phyloP scores from a whole-genome alignment of 1,284 basidiomycete genomes.

The Butyriboletus appendiculatus region DNA sequence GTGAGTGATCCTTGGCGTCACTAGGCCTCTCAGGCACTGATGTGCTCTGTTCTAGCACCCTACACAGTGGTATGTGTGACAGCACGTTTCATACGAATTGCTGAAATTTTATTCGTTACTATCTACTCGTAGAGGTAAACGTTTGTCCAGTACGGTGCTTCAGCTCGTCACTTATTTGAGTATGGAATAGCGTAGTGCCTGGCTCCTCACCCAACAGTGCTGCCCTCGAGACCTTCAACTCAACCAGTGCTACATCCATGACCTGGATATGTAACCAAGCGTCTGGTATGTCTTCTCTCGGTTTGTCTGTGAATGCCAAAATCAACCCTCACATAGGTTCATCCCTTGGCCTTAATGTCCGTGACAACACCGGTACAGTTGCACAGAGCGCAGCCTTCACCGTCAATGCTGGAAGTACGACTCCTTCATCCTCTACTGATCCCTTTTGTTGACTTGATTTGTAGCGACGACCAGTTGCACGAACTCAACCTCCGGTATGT shows the following conservation, averaged over 20 bases:
- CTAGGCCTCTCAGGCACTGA: neutral
- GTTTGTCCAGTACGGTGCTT: neutral
- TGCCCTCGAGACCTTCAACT: constrained; percentile 42
- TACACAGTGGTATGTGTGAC: constrained; percentile 51
- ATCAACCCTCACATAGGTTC: constrained; percentile 37
- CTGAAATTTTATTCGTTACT: neutral
- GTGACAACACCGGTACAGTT: constrained; percentile 49
- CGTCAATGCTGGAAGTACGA: constrained; percentile 49
- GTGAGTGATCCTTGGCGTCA: constrained; percentile 39
- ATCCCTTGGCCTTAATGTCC: constrained; percentile 50
- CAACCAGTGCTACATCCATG: constrained; percentile 36
- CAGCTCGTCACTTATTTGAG: neutral
- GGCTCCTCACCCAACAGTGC: constrained; percentile 40
- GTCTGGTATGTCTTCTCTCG: constrained; percentile 3
- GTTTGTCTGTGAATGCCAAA: neutral
- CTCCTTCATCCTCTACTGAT: neutral
- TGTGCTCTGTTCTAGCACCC: constrained; percentile 39
- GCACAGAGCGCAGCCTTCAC: constrained; percentile 53
- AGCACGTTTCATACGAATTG: neutral
- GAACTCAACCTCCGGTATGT: constrained; percentile 25
- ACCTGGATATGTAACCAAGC: constrained; percentile 48
- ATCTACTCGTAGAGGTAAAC: constrained; percentile 26
- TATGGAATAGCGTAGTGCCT: constrained; percentile 41
- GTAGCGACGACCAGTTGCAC: constrained; percentile 39
- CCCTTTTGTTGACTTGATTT: constrained; percentile 1